Conservation (phyloP, 1,139 yeast species). For the Geotrichum reessii region DNA sequence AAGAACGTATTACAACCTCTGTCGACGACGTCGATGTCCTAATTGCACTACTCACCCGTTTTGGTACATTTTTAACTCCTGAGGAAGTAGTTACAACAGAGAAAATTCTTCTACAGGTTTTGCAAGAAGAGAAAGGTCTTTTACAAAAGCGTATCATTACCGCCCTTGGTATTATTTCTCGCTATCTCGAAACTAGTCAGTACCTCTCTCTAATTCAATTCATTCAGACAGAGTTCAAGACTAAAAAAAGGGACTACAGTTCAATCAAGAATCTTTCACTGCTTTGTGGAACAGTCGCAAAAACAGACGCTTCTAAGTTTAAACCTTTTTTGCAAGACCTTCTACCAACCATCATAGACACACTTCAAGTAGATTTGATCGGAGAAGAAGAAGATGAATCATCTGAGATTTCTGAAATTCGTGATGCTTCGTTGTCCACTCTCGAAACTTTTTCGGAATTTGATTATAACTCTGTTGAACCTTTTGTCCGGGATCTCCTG, state of each 20-base stretch:
- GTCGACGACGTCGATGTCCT: conserved; percentile 63
- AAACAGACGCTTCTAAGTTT: conserved; percentile 29
- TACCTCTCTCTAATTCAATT: conserved; percentile 28
- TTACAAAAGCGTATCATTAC: conserved; percentile 42
- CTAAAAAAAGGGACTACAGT: conserved; percentile 19
- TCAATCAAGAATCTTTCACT: conserved; percentile 24
- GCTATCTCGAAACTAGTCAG: conserved; percentile 33
- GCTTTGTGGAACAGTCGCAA: conserved; percentile 31
- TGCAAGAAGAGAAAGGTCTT: conserved; percentile 28
- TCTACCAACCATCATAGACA: conserved; percentile 25
- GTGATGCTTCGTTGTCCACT: conserved; percentile 33
- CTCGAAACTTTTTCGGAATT: conserved; percentile 30
- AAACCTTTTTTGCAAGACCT: conserved; percentile 24
- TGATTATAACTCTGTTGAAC: conserved; percentile 24
- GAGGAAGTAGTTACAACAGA: conserved; percentile 42
- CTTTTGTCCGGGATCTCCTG: conserved; percentile 35
- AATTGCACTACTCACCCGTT: conserved; percentile 50
- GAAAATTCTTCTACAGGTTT: conserved; percentile 24
- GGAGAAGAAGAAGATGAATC: conserved; percentile 22
- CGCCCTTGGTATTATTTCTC: conserved; percentile 49
- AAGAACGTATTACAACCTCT: conserved; percentile 34
- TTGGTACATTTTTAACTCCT: conserved; percentile 47
- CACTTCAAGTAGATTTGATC: conserved; percentile 23
- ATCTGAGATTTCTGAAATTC: conserved; percentile 28
- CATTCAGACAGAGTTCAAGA: conserved; percentile 23